Base-by-base conservation (phyloP, 2,329 filamentous ascomycete species). In the Leptographium wingfieldii region DNA sequence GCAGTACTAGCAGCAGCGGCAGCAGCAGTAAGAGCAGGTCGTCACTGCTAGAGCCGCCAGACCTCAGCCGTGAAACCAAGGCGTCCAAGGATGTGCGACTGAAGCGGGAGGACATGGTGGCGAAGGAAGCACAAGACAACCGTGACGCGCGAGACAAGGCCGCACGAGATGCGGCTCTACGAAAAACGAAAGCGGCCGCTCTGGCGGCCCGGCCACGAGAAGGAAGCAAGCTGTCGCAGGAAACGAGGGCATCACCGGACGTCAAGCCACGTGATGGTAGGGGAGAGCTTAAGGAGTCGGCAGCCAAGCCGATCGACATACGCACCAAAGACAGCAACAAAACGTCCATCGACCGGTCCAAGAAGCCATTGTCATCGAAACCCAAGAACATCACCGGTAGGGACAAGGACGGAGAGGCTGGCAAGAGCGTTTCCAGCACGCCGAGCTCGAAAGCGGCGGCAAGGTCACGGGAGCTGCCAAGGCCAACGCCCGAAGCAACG, bases 171-270 rank as follows among this genome's bases (percentile, higher is more conserved):
- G 57, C 54, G 1, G 60, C 60, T 5, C 33, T 58, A 40, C 46
- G 48, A 1, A 62, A 60, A 53, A 60, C 43, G 35, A 61, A 60
- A 14, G 59, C 60, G 4, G 60, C 58, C 3, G 59, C 59, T 0
- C 49, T 64, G 27, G n/a, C 58, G 5, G 43, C 62, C 0, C 56
- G 59, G 29, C 63, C 62, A 11, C 55, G 52, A 29, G 63, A 64
- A 11, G 46, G 57, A 51, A 64, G 64, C 59, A 64, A 64, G 54
- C 60, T 64, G 38, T 57, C 57, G 19, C 58, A 62, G 31, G 63
- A 62, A 57, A 61, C 59, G 5, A 58, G 43, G 60, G 38, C 60
- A 1, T 61, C 62, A 31, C 60, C 62, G 14, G 63, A 64, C 19
- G 14, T 6, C 27, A 57, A 52, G 29, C 55, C 59, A 19, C 54